These are phyloP conservation scores for Ceratobasidium sp. DNA, from an alignment of 1,284 basidiomycete species.

Conservation along the genomic window DNA sequence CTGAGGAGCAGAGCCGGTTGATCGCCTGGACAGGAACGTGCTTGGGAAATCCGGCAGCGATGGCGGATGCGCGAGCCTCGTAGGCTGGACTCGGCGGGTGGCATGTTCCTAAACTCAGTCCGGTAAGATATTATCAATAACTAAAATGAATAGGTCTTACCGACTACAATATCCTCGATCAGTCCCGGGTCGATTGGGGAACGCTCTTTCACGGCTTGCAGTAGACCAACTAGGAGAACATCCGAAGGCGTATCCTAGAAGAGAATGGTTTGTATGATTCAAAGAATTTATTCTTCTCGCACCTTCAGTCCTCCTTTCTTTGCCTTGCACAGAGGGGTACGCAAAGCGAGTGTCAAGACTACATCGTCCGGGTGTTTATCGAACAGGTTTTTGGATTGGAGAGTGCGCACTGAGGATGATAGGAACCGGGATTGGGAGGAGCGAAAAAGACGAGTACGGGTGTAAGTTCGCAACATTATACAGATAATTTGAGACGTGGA, in stretches of 20 bases:
- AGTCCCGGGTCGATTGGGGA: slow-evolving; percentile 67
- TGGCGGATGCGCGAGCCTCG: slow-evolving; percentile 80
- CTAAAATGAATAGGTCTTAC: slow-evolving; percentile 59
- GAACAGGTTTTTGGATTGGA: slow-evolving; percentile 40
- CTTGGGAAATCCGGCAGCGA: slow-evolving; percentile 85
- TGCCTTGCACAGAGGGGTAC: slow-evolving; percentile 81
- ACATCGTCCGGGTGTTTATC: slow-evolving; percentile 80
- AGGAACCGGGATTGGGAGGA: slow-evolving; percentile 2
- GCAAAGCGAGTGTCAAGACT: slow-evolving; percentile 87
- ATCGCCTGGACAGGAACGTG: slow-evolving; percentile 83
- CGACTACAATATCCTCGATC: slow-evolving; percentile 86
- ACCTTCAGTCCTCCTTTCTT: slow-evolving; percentile 83
- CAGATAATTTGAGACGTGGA: background rate
- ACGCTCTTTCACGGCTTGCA: slow-evolving; percentile 70
- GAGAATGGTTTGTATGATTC: background rate
- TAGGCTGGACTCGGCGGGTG: slow-evolving; percentile 83
- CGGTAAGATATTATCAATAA: slow-evolving; percentile 1
- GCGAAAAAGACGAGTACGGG: slow-evolving; percentile 1
- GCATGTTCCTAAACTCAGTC: slow-evolving; percentile 72
- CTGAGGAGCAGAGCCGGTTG: slow-evolving; percentile 87
- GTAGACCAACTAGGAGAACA: slow-evolving; percentile 75
- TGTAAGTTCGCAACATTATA: slow-evolving; percentile 20
- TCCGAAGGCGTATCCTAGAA: slow-evolving; percentile 73
- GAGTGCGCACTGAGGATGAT: slow-evolving; percentile 38
- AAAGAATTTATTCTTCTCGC: background rate